These are phyloP conservation scores for Uronychia binucleata DNA, from an alignment of 73 alveolate species.

Conservation along the genomic window DNA sequence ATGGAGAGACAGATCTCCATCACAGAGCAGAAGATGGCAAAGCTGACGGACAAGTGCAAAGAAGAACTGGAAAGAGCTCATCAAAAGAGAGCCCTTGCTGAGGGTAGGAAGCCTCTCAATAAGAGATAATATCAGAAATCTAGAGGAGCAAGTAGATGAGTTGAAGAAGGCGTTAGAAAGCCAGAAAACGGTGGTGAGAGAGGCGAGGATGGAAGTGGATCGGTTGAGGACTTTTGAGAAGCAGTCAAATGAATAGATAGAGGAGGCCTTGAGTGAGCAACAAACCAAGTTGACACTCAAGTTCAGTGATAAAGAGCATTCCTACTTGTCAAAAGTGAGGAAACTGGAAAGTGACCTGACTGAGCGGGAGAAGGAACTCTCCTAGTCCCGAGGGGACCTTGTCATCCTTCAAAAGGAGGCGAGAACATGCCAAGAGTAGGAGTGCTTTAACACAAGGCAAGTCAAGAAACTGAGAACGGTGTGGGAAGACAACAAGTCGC, in stretches of 20 bases:
- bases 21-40: neutral
- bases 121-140: neutral
- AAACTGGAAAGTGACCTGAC: neutral
- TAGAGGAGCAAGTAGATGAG: neutral
- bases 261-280: neutral
- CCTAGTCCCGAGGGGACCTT: neutral
- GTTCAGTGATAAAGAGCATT: neutral
- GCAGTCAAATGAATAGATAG: neutral
- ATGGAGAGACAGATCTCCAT: neutral
- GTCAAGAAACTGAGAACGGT: neutral
- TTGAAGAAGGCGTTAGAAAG: neutral
- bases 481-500: neutral
- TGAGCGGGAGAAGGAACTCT: neutral
- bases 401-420: neutral
- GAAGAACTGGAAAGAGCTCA: neutral
- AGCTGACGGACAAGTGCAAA: neutral
- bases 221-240: too few relatives aligned
- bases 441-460: neutral
- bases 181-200: neutral
- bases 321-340: neutral
- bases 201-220: neutral
- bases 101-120: neutral
- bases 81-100: neutral
- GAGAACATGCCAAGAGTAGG: neutral
- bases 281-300: neutral